Evolutionary conservation across 2,329 filamentous ascomycete genomes (phyloP).

Genomic region (Huntiella decipiens): DNA sequence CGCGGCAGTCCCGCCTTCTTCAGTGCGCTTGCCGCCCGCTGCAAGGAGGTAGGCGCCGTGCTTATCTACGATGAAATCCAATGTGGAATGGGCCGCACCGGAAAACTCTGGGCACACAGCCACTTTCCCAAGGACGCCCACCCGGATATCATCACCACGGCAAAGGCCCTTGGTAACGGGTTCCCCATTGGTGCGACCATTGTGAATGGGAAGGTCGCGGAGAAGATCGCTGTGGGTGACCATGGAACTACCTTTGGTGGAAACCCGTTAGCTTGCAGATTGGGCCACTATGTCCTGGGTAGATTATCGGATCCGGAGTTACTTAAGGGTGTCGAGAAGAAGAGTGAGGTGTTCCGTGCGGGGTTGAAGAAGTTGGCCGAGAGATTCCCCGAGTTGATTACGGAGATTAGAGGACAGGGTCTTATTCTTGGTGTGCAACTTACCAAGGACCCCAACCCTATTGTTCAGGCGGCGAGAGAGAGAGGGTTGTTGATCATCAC

Average conservation of each 20-base stretch:
- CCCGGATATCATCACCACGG: constrained; percentile 82
- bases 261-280: constrained; percentile 66
- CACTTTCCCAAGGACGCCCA: constrained; percentile 60
- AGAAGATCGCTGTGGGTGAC: constrained; percentile 42
- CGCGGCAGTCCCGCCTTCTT: constrained; percentile 71
- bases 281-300: constrained; percentile 71
- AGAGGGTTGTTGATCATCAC: constrained; percentile 79
- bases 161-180: constrained; percentile 91
- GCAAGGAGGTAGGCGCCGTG: constrained; percentile 70
- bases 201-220: constrained; percentile 22
- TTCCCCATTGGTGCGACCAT: constrained; percentile 70
- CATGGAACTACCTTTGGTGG: constrained; percentile 91
- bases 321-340: constrained; percentile 48
- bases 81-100: constrained; percentile 76
- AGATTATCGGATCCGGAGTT: constrained; percentile 54
- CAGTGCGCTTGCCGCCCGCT: constrained; percentile 61
- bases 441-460: constrained; percentile 46
- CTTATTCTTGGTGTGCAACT: constrained; percentile 79
- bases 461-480: constrained; percentile 75
- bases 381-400: constrained; percentile 47
- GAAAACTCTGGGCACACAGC: constrained; percentile 74
- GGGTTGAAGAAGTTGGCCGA: constrained; percentile 28
- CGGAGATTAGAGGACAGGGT: constrained; percentile 64
- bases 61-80: constrained; percentile 96
- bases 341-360: constrained; percentile 32